These are phyloP conservation scores for Tubosaeta brunneosetosa DNA, from an alignment of 768 basidiomycete species.

Conservation along the genomic window DNA sequence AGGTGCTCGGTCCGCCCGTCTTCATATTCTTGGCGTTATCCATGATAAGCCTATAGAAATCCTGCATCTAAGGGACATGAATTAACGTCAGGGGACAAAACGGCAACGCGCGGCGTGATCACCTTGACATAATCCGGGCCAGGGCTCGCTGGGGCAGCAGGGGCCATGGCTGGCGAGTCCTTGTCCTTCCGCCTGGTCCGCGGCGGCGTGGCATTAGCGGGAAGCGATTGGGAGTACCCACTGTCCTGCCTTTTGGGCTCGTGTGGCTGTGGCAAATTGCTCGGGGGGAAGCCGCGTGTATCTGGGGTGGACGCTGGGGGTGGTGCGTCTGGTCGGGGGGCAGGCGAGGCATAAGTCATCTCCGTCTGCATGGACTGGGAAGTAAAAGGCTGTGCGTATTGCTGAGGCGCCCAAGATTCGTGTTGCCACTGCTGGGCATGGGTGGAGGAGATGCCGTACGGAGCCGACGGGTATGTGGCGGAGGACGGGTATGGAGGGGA, in stretches of 20 bases:
- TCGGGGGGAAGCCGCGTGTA: constrained; percentile 28
- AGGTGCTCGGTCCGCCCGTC: constrained; percentile 16
- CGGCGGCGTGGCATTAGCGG: constrained; percentile 25
- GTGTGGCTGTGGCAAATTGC: constrained; percentile 23
- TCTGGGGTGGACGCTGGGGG: constrained; percentile 28
- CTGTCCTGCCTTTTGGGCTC: constrained; percentile 33
- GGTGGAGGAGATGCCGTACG: constrained; percentile 26
- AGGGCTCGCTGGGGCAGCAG: constrained; percentile 22
- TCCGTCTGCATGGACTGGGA: constrained; percentile 34
- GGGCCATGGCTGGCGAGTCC: constrained; percentile 27
- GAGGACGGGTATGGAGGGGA: constrained; percentile 28
- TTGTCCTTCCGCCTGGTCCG: constrained; percentile 37
- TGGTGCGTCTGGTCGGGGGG: constrained; percentile 31
- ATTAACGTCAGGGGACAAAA: constrained; percentile 6
- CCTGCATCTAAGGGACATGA: constrained; percentile 33
- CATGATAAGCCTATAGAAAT: constrained; percentile 42
- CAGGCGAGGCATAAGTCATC: constrained; percentile 31
- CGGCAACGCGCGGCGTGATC: constrained; percentile 5
- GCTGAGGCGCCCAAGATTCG: constrained; percentile 38
- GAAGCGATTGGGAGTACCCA: constrained; percentile 26
- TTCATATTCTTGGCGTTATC: constrained; percentile 34
- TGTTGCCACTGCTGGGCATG: constrained; percentile 38
- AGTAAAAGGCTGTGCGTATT: constrained; percentile 28
- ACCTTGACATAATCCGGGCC: constrained; percentile 43
- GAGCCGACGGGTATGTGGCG: constrained; percentile 26